These are phyloP conservation scores for Wallacemonas sp. DNA, from an alignment of 208 protist species.

Conservation along the genomic window DNA sequence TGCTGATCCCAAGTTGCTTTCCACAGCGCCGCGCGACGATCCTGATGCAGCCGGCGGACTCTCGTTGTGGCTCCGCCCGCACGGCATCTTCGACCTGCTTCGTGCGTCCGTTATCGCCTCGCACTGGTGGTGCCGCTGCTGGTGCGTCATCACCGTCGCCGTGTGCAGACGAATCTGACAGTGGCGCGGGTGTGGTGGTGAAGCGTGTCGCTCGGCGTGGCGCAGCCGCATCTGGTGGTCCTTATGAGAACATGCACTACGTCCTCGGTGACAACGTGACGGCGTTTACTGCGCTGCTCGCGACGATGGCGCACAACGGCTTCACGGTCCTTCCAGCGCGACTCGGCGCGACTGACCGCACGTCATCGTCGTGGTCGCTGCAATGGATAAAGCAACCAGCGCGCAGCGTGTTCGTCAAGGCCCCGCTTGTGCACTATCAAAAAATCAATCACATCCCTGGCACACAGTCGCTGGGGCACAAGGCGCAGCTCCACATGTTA, in stretches of 20 bases:
- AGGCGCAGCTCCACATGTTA: conserved; percentile 72
- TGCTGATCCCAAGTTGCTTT: conserved; percentile 52
- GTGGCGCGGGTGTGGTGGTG: background rate
- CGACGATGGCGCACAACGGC: conserved; percentile 42
- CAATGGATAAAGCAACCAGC: conserved; percentile 68
- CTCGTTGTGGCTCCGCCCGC: background rate
- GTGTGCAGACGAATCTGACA: background rate
- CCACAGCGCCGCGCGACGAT: conserved; percentile 42
- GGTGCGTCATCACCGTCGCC: no score
- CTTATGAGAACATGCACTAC: conserved; percentile 39
- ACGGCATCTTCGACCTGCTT: no score
- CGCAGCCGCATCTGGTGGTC: background rate
- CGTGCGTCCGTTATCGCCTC: background rate
- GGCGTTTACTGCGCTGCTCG: conserved; percentile 63
- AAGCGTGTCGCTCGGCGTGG: background rate
- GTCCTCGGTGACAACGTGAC: conserved; percentile 40
- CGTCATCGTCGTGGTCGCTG: conserved; percentile 45
- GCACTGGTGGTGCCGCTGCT: no score
- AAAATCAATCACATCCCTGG: conserved; percentile 91
- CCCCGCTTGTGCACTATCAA: conserved; percentile 40
- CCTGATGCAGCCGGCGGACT: conserved; percentile 45
- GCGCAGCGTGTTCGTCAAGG: conserved; percentile 49
- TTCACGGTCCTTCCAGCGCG: conserved; percentile 38
- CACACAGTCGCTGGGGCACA: conserved; percentile 77
- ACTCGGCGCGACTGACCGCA: conserved; percentile 31